Conservation (phyloP, 768 basidiomycete genomes). For the Tephrocybe rancida region DNA sequence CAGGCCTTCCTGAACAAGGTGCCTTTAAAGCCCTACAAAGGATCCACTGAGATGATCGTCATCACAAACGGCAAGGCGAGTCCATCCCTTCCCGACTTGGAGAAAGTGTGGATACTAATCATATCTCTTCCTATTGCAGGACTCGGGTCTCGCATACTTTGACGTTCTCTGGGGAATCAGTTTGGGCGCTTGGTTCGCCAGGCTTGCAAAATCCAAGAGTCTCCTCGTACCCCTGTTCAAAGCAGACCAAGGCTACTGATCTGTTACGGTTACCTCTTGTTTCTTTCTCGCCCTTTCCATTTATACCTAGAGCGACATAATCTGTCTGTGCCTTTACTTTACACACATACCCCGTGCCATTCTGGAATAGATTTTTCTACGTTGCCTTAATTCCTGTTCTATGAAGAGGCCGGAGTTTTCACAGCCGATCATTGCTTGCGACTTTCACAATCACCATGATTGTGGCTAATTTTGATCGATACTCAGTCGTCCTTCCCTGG, state of each 20-base stretch:
- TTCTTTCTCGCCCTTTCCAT: not conserved
- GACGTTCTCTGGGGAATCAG: constrained; percentile 49
- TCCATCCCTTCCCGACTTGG: not conserved
- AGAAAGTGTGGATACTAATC: constrained; percentile 2
- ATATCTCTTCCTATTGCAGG: constrained; percentile 31
- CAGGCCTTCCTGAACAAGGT: constrained; percentile 39
- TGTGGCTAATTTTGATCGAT: too few relatives aligned
- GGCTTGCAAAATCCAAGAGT: constrained; percentile 39
- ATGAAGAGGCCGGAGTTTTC: too few relatives aligned
- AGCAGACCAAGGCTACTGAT: constrained; percentile 19
- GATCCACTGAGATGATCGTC: constrained; percentile 55
- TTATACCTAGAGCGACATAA: not conserved
- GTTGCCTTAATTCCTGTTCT: too few relatives aligned
- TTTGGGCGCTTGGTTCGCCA: constrained; percentile 47
- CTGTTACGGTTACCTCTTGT: not conserved
- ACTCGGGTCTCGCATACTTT: constrained; percentile 43
- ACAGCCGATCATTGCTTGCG: too few relatives aligned
- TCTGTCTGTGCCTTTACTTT: not conserved
- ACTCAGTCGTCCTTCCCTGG: too few relatives aligned
- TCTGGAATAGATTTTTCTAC: not conserved
- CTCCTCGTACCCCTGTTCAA: constrained; percentile 23
- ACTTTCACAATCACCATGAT: too few relatives aligned
- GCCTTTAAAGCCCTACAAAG: constrained; percentile 44
- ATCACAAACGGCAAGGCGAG: constrained; percentile 61
- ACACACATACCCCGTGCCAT: not conserved